Evolutionary conservation across 768 basidiomycete genomes (phyloP).

Genomic region (Hebeloma cylindrosporum): DNA sequence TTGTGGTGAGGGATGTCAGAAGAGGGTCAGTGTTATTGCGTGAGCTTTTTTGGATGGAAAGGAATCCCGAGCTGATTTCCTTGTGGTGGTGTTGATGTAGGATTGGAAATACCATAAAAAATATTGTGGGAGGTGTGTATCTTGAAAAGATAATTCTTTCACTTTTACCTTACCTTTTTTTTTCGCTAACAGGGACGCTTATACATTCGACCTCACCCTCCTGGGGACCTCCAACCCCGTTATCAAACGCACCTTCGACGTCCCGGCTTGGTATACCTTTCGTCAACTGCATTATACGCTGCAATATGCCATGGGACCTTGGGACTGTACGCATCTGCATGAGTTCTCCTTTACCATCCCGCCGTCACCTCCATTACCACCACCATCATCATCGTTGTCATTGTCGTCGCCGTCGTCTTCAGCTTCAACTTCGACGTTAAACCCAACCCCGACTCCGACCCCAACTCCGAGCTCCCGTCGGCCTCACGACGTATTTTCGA

Average conservation of each 20-base stretch:
- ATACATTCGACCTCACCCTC: constrained; percentile 9
- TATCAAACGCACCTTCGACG: constrained; percentile 6
- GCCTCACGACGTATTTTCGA: no score
- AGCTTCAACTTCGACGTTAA: no score
- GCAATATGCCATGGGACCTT: constrained; percentile 14
- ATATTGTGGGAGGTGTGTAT: constrained; percentile 6
- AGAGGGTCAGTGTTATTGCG: no score
- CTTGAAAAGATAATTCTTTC: neutral
- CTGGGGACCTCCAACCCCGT: constrained; percentile 3
- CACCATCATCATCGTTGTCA: no score
- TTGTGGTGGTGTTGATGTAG: no score
- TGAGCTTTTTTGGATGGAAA: no score
- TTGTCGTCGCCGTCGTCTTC: no score
- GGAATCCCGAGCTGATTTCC: no score
- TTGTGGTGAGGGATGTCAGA: no score
- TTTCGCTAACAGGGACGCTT: neutral
- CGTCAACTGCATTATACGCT: constrained; percentile 8
- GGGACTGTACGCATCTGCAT: constrained; percentile 8
- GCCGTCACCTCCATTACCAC: no score
- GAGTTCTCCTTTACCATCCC: constrained; percentile 3
- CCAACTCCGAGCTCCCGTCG: no score
- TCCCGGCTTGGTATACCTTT: constrained; percentile 11
- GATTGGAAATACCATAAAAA: constrained; percentile 7
- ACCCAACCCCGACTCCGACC: no score
- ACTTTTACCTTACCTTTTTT: neutral